These are phyloP conservation scores for Combretum micranthum DNA, from an alignment of 345 rosid genomes.

Conservation along the genomic window DNA sequence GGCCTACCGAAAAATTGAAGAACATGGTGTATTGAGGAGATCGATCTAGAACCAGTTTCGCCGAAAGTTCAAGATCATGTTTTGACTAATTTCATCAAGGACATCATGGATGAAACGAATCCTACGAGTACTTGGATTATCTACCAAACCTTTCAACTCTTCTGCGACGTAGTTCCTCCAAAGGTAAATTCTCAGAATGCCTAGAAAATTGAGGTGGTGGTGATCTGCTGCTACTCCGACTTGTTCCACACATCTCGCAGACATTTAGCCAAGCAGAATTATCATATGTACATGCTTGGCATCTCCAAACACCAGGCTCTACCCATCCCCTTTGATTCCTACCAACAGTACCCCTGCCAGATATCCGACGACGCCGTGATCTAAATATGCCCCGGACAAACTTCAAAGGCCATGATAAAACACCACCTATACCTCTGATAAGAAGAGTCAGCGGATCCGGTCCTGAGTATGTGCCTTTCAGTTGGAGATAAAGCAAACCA, in stretches of 20 bases:
- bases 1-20: too few relatives aligned
- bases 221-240: conserved; percentile 23
- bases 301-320: conserved; percentile 58
- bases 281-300: conserved; percentile 81
- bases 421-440: conserved; percentile 31
- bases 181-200: conserved; percentile 30
- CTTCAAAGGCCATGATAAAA: conserved; percentile 58
- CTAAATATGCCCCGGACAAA: conserved; percentile 29
- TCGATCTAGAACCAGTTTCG: too few relatives aligned
- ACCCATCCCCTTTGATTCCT: conserved; percentile 33
- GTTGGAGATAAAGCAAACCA: conserved; percentile 65
- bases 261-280: conserved; percentile 46
- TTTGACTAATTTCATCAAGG: too few relatives aligned
- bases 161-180: conserved; percentile 74
- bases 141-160: conserved; percentile 78
- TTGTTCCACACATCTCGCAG: conserved; percentile 89
- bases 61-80: too few relatives aligned
- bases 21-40: too few relatives aligned
- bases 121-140: conserved; percentile 4
- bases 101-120: too few relatives aligned
- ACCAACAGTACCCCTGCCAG: conserved; percentile 73
- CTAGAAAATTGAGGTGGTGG: conserved; percentile 15
- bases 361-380: conserved; percentile 32
- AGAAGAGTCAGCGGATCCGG: conserved; percentile 44
- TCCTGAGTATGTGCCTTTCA: conserved; percentile 49